Percentiles rank a stretch among this genome's conserved stretches.
Conservation (phyloP, 1,284 basidiomycete genomes). For the Hemileia vastatrix region DNA sequence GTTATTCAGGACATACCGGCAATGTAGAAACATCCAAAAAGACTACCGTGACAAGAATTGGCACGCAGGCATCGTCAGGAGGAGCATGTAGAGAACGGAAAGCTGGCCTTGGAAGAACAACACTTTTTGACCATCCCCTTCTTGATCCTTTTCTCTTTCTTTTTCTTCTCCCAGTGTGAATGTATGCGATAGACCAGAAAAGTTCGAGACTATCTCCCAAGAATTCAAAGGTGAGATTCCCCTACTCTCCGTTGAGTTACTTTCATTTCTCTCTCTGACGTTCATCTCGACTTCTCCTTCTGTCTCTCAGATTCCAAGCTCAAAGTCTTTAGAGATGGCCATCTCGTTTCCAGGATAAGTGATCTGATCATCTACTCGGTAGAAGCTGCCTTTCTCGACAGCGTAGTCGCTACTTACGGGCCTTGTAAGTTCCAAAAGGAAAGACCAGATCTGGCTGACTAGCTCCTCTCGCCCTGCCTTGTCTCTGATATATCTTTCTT, state of each 20-base stretch:
- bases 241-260: slow-evolving; percentile 16
- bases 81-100: too few species aligned
- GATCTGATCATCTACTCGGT: slow-evolving; percentile 89
- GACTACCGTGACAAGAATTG: neutral
- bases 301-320: slow-evolving; percentile 48
- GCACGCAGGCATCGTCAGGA: neutral
- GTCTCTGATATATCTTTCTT: neutral
- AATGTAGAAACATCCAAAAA: too few species aligned
- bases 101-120: too few species aligned
- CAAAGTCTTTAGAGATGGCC: slow-evolving; percentile 61
- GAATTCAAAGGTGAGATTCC: slow-evolving; percentile 55
- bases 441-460: too few species aligned
- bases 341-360: slow-evolving; percentile 68
- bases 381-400: slow-evolving; percentile 77
- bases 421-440: slow-evolving; percentile 68
- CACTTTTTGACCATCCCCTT: too few species aligned
- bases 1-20: too few species aligned
- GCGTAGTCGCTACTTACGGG: slow-evolving; percentile 76
- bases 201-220: slow-evolving; percentile 57
- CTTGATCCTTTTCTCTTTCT: too few species aligned
- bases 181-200: slow-evolving; percentile 79
- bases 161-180: too few species aligned
- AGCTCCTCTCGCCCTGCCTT: neutral
- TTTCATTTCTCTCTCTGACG: neutral
- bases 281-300: slow-evolving; percentile 24